Evolutionary conservation across 2,329 filamentous ascomycete species (phyloP), one percentile per base, ranked within the genome.

Genomic region (Botrytis elliptica): DNA sequence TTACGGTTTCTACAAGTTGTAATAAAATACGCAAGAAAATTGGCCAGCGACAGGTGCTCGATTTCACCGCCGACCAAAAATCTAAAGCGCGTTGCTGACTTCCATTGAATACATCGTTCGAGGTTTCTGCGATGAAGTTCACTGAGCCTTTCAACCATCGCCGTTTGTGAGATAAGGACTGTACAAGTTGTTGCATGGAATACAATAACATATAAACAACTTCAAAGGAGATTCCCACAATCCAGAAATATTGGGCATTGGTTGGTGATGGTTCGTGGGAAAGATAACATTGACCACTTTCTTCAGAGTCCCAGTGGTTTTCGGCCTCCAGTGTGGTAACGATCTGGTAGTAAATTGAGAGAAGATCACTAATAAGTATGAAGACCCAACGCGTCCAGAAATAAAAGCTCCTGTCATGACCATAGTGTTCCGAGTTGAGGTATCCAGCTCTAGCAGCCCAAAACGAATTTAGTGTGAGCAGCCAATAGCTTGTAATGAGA

Each of bases 401-500:
- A 42, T 72, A 72, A 49, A 72, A 72, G 44, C 70, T 71, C 57
- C 67, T 67, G 22, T 66, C 67, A 36, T 66, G 29, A 7, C 67
- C 36, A 18, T 74, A 65, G 16, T 71, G 49, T 12, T 64, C 55
- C 22, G 73, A 64, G 49, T 59, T 72, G 25, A 75, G 42, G 57
- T 72, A 63, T 9, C 73, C 74, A 16, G 70, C 59, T 60, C 73
- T 57, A 33, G 74, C 70, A 7, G 73, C 68, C 72, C 74, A 76
- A 25, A 76, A 76, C 10, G 74, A 65, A 38, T 73, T 76, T 10
- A 76, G 63, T n/a, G 72, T 75, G 2, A 76, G 64, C 40, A 69
- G 66, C 74, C 74, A 76, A 52, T 76, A 75, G 42, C 57, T 72
- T 1, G 70, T 66, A 29, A 76, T 62, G 2, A 75, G 57, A 20